These are phyloP conservation scores for Scutellaria baicalensis DNA, from an alignment of 257 asterid genomes.

Conservation along the genomic window DNA sequence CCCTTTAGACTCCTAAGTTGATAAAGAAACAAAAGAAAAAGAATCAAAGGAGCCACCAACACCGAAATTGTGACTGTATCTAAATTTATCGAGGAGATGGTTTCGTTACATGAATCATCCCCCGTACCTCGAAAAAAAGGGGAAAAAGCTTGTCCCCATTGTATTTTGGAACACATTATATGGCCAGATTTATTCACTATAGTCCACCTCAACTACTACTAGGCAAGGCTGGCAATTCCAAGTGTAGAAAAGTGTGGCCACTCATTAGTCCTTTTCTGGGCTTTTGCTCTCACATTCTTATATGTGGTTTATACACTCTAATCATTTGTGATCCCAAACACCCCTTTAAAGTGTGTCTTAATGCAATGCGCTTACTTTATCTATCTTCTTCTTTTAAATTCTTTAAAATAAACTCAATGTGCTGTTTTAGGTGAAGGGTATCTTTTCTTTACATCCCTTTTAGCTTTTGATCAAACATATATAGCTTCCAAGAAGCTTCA, in stretches of 20 bases:
- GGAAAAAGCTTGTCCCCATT: constrained; percentile 20
- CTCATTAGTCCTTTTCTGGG: constrained; percentile 11
- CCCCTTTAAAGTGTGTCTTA: neutral
- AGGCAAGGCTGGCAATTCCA: constrained; percentile 47
- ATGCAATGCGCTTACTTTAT: neutral
- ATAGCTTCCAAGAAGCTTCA: no score
- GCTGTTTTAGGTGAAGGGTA: no score
- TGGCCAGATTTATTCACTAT: constrained; percentile 33
- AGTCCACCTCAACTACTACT: constrained; percentile 26
- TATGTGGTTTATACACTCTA: neutral
- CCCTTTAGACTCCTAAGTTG: constrained; percentile 31
- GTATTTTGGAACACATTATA: constrained; percentile 21
- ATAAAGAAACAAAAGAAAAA: neutral
- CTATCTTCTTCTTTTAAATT: neutral
- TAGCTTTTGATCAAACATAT: no score
- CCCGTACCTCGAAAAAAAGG: neutral
- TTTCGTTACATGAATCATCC: no score
- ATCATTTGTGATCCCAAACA: neutral
- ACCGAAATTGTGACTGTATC: no score
- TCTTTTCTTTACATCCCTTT: no score
- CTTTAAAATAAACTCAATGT: no score
- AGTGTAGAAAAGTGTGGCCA: constrained; percentile 15
- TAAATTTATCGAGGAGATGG: no score
- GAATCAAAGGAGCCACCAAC: neutral
- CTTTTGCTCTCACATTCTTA: neutral